Conservation (phyloP, 441 rosid genomes). For the Iberis amara region DNA sequence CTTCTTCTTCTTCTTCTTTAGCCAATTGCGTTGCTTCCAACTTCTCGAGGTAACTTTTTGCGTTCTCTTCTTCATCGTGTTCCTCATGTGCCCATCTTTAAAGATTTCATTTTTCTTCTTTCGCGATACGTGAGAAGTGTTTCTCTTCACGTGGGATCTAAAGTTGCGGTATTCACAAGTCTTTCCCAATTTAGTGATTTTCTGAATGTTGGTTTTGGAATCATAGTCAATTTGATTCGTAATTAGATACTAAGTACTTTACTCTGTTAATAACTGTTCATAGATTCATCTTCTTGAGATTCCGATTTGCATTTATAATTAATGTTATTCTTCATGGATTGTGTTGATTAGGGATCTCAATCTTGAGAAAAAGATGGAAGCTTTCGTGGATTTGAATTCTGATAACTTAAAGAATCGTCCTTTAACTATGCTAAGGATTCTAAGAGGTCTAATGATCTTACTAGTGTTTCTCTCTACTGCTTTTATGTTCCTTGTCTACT, state of each 20-base stretch:
- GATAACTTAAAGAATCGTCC: conserved; percentile 51
- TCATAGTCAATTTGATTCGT: conserved; percentile 9
- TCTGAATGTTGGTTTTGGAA: conserved; percentile 11
- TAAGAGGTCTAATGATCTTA: conserved; percentile 69
- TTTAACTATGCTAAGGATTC: conserved; percentile 54
- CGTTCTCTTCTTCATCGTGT: not conserved
- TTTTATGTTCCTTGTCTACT: conserved; percentile 65
- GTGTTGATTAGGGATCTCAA: no score
- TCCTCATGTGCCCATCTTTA: not conserved
- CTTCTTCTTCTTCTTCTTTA: not conserved
- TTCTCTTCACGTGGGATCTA: conserved; percentile 30
- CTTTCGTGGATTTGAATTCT: conserved; percentile 33
- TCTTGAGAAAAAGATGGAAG: conserved; percentile 50
- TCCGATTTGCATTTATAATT: no score
- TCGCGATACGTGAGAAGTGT: conserved; percentile 11
- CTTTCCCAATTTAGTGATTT: conserved; percentile 16
- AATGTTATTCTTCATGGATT: no score
- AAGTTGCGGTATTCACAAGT: conserved; percentile 26
- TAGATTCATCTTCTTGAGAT: conserved; percentile 8
- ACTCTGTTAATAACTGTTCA: no score
- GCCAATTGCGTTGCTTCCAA: not conserved
- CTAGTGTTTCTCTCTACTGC: conserved; percentile 72
- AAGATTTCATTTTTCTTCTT: not conserved
- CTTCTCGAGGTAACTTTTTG: conserved; percentile 18
- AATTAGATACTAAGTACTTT: conserved; percentile 7